Conservation (phyloP, 768 basidiomycete species). For the Mrakia blollopis region DNA sequence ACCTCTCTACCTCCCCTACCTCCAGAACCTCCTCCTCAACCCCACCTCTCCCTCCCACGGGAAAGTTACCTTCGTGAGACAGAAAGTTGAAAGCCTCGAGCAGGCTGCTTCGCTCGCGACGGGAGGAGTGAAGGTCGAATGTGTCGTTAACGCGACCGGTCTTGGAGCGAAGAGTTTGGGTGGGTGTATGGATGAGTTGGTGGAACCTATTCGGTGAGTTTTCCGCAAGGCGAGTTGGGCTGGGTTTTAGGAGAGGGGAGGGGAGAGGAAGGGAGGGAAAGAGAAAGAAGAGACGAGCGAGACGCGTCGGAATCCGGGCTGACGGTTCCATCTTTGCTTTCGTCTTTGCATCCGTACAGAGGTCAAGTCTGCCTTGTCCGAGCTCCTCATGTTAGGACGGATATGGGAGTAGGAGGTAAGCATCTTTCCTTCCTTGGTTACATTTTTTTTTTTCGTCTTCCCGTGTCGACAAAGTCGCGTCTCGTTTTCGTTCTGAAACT, state of each 20-base stretch:
- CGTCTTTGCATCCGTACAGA: background rate
- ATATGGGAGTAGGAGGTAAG: constrained; percentile 25
- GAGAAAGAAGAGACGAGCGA: background rate
- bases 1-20: constrained; percentile 13
- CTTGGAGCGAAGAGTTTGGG: constrained; percentile 28
- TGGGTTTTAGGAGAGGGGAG: background rate
- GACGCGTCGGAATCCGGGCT: no score
- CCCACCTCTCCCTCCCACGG: background rate
- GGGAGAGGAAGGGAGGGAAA: background rate
- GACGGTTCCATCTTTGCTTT: background rate
- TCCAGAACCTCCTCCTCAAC: background rate
- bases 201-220: constrained; percentile 26
- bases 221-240: no score
- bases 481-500: background rate
- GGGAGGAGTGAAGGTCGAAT: background rate
- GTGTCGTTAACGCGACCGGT: constrained; percentile 4
- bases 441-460: background rate
- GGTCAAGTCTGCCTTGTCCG: constrained; percentile 26
- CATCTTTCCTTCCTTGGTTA: background rate
- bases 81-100: background rate
- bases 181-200: constrained; percentile 19
- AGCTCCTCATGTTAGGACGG: constrained; percentile 27
- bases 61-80: background rate
- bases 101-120: background rate
- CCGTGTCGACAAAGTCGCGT: background rate